Evolutionary conservation across 106 monocot species (phyloP).

Genomic region (Allium fistulosum): DNA sequence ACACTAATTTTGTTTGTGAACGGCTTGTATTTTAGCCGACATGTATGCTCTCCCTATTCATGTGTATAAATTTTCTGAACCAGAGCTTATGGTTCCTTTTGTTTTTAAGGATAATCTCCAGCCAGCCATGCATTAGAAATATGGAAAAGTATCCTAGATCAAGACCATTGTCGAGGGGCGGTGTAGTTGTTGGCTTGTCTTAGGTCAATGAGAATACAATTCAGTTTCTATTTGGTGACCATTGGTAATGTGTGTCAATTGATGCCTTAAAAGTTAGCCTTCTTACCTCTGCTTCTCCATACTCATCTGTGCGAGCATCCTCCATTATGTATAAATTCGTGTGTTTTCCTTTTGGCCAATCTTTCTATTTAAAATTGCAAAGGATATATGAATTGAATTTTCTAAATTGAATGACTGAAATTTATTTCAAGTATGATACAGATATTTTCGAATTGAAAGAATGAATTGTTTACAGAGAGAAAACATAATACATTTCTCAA

Average conservation of each 20-base stretch:
- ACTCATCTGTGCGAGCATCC: neutral
- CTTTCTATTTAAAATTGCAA: neutral
- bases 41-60: too few relatives aligned
- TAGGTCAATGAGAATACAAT: neutral
- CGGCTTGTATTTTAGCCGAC: too few relatives aligned
- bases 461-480: too few relatives aligned
- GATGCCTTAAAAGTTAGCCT: neutral
- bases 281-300: neutral
- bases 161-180: neutral
- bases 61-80: too few relatives aligned
- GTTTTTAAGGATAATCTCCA: too few relatives aligned
- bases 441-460: too few relatives aligned
- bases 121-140: neutral
- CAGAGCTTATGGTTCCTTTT: too few relatives aligned
- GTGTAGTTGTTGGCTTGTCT: neutral
- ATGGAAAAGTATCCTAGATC: neutral
- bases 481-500: too few relatives aligned
- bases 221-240: neutral
- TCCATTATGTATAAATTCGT: slow-evolving; percentile 4
- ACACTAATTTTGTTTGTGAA: too few relatives aligned
- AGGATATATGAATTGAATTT: too few relatives aligned
- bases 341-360: neutral
- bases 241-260: neutral
- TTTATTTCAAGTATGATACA: too few relatives aligned
- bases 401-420: too few relatives aligned